Evolutionary conservation across 345 rosid species (phyloP), one percentile per base, ranked within the genome.

Genomic region (Euphorbia lathyris): DNA sequence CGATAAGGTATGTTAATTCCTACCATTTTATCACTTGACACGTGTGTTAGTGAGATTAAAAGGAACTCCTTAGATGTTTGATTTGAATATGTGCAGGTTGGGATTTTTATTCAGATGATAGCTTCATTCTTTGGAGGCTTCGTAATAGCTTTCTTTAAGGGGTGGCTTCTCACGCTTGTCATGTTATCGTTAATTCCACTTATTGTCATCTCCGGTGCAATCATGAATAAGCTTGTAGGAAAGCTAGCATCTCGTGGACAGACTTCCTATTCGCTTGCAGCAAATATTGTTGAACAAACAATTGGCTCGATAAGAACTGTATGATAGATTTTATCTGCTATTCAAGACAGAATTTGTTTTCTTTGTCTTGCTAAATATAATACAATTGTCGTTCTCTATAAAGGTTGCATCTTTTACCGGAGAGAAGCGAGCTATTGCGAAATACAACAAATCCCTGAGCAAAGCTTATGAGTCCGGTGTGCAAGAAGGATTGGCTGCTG

Each of bases 331-430:
- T 19, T 1, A 36, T 13, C 19, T 19, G 29, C 26, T 9, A 57
- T 19, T 12, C 7, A 30, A 45, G 26, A 0, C 19, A 0, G 38
- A 19, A 23, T 0, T 12, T 43, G 1, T 16, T 13, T 38, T 38
- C n/a, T 14, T 7, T 13, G 6, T 43, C 17, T 29, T 25, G 20
- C 7, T 17, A 36, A 53, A 19, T 42, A 55, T 10, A 10, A 20
- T 25, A 16, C 32, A 29, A 26, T 65, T 26, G 22, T 9, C 36
- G 25, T 38, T 27, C 55, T 11, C 29, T 26, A 36, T 2, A 22
- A 64, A 72, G 75, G 75, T 72, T 64, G 69, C 63, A 42, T 72
- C 75, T 27, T 72, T 74, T 74, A 52, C 63, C 9, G 77, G 77
- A 19, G 77, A 67, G 72, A 74, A 67, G 36, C 63, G 50, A 32